Base-by-base conservation (phyloP, 2,329 filamentous ascomycete species). In the Pseudofabraea citricarpa region DNA sequence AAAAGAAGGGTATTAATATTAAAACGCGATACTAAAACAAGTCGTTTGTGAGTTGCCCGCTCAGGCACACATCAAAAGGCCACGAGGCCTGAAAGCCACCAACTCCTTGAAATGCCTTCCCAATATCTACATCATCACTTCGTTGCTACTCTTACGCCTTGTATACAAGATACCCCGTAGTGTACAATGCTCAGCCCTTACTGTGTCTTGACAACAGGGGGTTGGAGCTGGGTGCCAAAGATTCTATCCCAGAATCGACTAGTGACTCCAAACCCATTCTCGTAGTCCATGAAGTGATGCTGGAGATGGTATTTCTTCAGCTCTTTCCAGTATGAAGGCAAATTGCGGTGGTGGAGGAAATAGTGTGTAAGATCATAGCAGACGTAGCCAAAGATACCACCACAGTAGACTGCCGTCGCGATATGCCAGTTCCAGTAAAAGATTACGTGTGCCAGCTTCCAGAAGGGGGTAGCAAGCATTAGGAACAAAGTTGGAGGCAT, bases 291-390 rank as follows among this genome's bases (percentile, higher is more conserved):
- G 67, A 96, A 98, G 70, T 98, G 93, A 64, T 98, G 93, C 63
- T 90, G 82, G 22, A 98, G 82, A 63, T 98, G 93, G 62, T 96
- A 95, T 68, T 95, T 97, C 81, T 98, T 98, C 57, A 97, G 79
- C 52, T 81, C 75, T 67, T 87, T 87, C 71, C 94, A 97, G 77
- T 89, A 95, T 2, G 83, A 70, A 13, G 93, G 93, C 3, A 98
- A 80, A 57, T 89, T 94, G 69, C 86, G 81, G 71, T 98, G 93
- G 66, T 98, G 93, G 29, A 98, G 77, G 76, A 98, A 98, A 74
- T 97, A 98, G 66, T 98, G 93, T 2, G 93, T 98, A 71, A 96
- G 61, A 64, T 98, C 93, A 70, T 98, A 98, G 73, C 86, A 90
- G 50, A 96, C 77, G 64, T 98, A 98, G 45, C 93, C 93, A 57